Base-by-base conservation (phyloP, 345 rosid genomes). In the Bruguiera gymnorhiza region DNA sequence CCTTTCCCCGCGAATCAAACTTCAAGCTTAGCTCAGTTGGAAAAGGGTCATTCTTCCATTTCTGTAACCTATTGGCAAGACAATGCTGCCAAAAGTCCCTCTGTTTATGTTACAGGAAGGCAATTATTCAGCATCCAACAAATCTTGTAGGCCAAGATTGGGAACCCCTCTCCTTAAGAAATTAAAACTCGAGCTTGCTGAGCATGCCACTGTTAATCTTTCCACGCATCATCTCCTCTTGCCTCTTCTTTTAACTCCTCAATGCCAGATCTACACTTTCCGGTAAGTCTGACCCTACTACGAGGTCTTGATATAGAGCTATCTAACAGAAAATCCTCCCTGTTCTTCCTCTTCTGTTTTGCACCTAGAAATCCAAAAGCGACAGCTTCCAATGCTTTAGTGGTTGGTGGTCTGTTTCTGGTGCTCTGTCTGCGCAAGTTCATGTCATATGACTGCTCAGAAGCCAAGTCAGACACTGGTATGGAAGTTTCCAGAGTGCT, bases 321-420 rank as follows among this genome's bases (percentile, higher is more conserved):
- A 63, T 62, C 71, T 57, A 68, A 56, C 30, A 84, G 31, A 50
- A 59, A 73, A 56, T 73, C 74, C 63, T 83, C 84, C 3, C 65
- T 43, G 69, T 65, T 69, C 65, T 84, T 84, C 52, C 85, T 73
- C 78, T 87, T 87, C 74, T 70, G 83, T 52, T 72, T 80, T 16
- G 86, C 62, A 79, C 75, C 79, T 60, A 82, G 66, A 72, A 74
- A 81, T 62, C 88, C 89, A 4, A 72, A 81, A 52, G 86, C 89
- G 61, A 86, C 73, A 76, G 92, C 87, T 80, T 87, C 92, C 70
- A 87, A 67, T 18, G 87, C 89, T 70, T 76, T 87, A 34, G 83
- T 62, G 55, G 92, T 85, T 63, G 73, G 69, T 0, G 89, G 92
- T 31, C 88, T 78, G 73, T 63, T 81, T 71, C 89, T 82, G 48